Conservation (phyloP, 2,329 filamentous ascomycete genomes). For the Teratosphaeriaceae sp. region DNA sequence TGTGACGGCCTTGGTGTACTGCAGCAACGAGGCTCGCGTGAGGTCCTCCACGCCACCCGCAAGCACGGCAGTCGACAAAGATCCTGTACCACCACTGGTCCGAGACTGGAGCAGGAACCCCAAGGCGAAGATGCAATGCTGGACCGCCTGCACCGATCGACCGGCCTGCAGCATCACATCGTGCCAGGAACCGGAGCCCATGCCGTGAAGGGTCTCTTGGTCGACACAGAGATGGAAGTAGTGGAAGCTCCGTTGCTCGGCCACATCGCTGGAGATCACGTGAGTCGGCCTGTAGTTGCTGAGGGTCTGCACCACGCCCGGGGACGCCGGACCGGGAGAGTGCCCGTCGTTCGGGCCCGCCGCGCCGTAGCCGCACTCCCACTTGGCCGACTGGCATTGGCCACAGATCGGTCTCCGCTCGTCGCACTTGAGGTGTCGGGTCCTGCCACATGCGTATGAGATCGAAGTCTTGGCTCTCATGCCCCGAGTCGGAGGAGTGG, state of each 20-base stretch:
- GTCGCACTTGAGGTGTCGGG: constrained; percentile 2
- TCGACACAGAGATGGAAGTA: not conserved
- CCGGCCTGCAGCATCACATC: not conserved
- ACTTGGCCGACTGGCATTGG: not conserved
- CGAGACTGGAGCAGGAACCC: not conserved
- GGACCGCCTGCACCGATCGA: not conserved
- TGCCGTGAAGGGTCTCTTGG: not conserved
- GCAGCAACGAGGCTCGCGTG: not conserved
- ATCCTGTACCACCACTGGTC: not conserved
- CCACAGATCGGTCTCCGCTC: not conserved
- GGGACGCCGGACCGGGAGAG: not conserved
- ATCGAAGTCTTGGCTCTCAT: too few species aligned
- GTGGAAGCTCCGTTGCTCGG: constrained; percentile 1
- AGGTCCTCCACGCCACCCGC: not conserved
- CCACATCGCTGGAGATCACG: not conserved
- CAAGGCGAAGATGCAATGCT: not conserved
- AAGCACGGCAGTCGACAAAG: not conserved
- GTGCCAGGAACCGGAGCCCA: not conserved
- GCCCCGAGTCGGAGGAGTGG: too few species aligned
- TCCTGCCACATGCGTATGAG: not conserved
- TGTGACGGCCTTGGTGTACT: constrained; percentile 1
- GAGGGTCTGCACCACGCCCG: not conserved
- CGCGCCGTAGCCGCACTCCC: not conserved
- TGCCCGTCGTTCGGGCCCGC: not conserved
- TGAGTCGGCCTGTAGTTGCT: not conserved